Conservation (phyloP, 257 asterid genomes). For the Petrea volubilis region DNA sequence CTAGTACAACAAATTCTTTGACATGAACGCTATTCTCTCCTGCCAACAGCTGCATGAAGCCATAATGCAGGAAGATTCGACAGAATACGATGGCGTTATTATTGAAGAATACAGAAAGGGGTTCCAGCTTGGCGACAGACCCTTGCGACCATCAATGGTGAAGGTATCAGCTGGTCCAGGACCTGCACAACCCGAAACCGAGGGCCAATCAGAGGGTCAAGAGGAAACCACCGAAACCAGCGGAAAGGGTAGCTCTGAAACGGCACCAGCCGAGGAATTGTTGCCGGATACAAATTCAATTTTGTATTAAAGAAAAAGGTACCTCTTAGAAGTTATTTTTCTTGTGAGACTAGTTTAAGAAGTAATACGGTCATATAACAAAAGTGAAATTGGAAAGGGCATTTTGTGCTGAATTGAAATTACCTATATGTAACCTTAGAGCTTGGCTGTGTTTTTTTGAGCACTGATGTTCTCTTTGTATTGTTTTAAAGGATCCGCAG, state of each 20-base stretch:
- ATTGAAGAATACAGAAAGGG: slow-evolving; percentile 80
- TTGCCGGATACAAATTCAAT: slow-evolving; percentile 29
- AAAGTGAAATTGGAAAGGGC: slow-evolving; percentile 18
- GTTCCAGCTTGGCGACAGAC: slow-evolving; percentile 74
- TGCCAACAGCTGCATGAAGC: slow-evolving; percentile 79
- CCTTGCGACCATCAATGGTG: slow-evolving; percentile 88
- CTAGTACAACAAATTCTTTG: slow-evolving; percentile 16
- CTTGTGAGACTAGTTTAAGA: background rate
- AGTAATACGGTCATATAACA: slow-evolving; percentile 11
- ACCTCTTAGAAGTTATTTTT: background rate
- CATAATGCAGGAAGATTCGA: slow-evolving; percentile 86
- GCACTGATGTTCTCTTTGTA: no score
- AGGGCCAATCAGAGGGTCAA: slow-evolving; percentile 33
- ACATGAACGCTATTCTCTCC: slow-evolving; percentile 9
- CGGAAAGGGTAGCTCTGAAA: slow-evolving; percentile 33
- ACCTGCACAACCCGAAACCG: slow-evolving; percentile 53
- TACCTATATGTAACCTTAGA: background rate
- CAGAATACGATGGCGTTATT: slow-evolving; percentile 62
- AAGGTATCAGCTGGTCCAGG: slow-evolving; percentile 93
- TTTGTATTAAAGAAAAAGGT: slow-evolving; percentile 29
- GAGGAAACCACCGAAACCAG: slow-evolving; percentile 33
- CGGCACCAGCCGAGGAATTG: slow-evolving; percentile 36
- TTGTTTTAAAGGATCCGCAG: no score
- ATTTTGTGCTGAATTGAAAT: background rate
- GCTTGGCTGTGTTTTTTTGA: no score